phyloP scores from a whole-genome alignment of 768 basidiomycete genomes.

The Psilocybe cyanescens region DNA sequence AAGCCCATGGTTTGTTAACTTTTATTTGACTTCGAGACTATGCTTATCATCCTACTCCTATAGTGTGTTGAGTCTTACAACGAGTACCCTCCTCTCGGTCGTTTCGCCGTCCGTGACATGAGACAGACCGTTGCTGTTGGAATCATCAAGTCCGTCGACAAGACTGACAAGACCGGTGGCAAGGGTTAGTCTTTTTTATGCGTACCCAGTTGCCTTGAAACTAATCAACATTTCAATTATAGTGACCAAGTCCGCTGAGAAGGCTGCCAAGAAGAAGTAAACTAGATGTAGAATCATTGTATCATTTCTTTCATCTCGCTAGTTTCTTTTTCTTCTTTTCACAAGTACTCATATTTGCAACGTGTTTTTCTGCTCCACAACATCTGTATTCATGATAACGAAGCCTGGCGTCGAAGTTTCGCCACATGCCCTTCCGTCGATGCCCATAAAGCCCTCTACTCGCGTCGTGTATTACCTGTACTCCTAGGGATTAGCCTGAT shows the following conservation, averaged over 20 bases:
- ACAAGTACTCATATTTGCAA: conserved; percentile 40
- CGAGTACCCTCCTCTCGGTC: conserved; percentile 99
- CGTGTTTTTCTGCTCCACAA: conserved; percentile 29
- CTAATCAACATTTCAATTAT: conserved; percentile 13
- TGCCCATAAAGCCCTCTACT: conserved; percentile 16
- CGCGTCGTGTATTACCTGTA: conserved; percentile 26
- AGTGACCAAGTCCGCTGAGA: conserved; percentile 97
- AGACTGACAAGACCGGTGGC: conserved; percentile 87
- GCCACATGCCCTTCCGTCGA: conserved; percentile 25
- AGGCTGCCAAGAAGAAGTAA: conserved; percentile 96
- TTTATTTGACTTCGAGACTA: neutral
- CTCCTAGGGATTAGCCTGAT: conserved; percentile 21
- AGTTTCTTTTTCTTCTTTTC: conserved; percentile 49
- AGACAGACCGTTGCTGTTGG: conserved; percentile 99
- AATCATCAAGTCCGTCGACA: conserved; percentile 98
- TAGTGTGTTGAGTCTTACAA: conserved; percentile 75
- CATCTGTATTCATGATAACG: conserved; percentile 49
- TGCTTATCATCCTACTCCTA: neutral
- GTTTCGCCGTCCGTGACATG: conserved; percentile 99
- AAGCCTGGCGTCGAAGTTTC: conserved; percentile 27
- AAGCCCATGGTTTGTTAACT: conserved; percentile 79
- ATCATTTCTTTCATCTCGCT: conserved; percentile 56
- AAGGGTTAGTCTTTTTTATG: conserved; percentile 60
- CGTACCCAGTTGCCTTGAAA: neutral
- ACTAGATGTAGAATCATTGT: conserved; percentile 77